Base-by-base conservation (phyloP, 805 yeast genomes). In the Candida nemodendra region DNA sequence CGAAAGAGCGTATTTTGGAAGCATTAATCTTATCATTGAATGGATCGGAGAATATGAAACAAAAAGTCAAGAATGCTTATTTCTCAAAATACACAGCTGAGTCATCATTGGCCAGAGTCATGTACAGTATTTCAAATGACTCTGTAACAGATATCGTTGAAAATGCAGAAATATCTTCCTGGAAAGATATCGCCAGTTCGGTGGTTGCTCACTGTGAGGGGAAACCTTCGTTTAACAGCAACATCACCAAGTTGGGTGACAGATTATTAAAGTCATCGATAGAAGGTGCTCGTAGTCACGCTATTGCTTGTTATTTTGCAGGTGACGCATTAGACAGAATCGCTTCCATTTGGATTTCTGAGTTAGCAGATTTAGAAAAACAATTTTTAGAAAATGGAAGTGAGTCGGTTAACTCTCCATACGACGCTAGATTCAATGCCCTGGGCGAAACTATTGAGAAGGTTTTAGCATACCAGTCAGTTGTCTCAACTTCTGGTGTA, bases 381-480 rank as follows among this genome's bases (percentile, higher is more conserved):
- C 53, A 52, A 23, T 64, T 70, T 38, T 66, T 84, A 53, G 64
- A 71, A 32, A 55, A 67, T 19, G 31, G 30, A n/a, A 81, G 78
- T 47, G 62, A 65, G 8, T 60, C 68, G 26, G 59, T 74, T 27
- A 46, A 67, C 26, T 76, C 95, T 3, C 79, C 87, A 1, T 82
- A 84, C 38, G 93, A 84, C 47, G 95, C 96, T 16, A 88, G 88
- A 54, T 79, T 84, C 50, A 84, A 78, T 50, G 84, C 96, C 7
- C 69, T 91, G 58, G 81, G 83, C 36, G 82, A 78, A 53, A 83
- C 89, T 56, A 84, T 87, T 36, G 95, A 86, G 59, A 90, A 90
- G 62, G 75, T 90, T 44, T 76, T 88, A 25, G 82, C 85, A 18
- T 89, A 80, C 60, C 73, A 84, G 52, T 69, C 82, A 19, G 68